Conservation (phyloP, 352 stramenopile species). For the Sclerospora graminicola region DNA sequence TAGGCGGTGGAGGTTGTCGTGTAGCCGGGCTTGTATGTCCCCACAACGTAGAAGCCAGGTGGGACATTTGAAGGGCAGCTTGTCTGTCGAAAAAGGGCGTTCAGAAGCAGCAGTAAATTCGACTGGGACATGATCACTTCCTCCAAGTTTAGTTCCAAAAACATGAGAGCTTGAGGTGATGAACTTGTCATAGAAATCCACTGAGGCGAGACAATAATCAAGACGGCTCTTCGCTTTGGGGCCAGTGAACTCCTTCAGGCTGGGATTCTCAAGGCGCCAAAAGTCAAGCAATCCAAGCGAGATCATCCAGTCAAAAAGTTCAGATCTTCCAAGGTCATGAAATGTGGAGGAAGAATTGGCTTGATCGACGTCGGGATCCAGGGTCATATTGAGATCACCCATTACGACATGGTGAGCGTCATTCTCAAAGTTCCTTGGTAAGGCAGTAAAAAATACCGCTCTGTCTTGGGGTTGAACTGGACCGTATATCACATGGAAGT, state of each 20-base stretch:
- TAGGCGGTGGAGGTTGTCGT: not conserved
- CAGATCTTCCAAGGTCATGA: not conserved
- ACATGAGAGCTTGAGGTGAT: not conserved
- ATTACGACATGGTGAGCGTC: not conserved
- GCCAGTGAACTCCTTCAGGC: not conserved
- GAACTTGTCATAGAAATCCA: not conserved
- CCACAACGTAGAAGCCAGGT: not conserved
- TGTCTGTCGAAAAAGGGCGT: not conserved
- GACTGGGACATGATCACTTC: not conserved
- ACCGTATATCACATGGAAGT: not conserved
- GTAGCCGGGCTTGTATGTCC: not conserved
- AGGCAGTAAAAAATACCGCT: not conserved
- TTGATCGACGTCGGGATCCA: not conserved
- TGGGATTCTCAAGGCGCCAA: not conserved
- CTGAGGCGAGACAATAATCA: not conserved
- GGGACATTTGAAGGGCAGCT: not conserved
- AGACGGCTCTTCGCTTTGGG: not conserved
- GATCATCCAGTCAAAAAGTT: conserved; percentile 2
- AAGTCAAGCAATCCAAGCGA: not conserved
- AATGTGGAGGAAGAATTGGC: not conserved
- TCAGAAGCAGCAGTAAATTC: not conserved
- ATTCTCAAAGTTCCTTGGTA: not conserved
- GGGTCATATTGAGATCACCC: not conserved
- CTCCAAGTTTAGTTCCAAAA: not conserved
- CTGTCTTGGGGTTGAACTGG: not conserved